Base-by-base conservation (phyloP, 306 rosid species). In the Calophaca sinica region DNA sequence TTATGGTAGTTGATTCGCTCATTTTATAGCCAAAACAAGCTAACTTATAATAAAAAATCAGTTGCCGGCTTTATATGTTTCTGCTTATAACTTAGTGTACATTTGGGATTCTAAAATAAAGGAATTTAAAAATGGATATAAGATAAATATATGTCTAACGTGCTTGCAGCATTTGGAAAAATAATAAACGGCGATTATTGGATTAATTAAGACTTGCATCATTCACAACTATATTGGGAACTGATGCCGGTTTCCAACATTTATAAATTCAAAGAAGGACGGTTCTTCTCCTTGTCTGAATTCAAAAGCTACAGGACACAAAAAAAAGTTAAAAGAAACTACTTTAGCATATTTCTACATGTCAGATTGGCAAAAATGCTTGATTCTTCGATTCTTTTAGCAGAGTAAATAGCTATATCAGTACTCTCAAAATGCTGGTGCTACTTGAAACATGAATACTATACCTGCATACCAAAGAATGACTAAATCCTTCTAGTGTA, bases 61-160 rank as follows among this genome's bases (percentile, higher is more conserved):
- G 50, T 33, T 62, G 85, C 92, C 90, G 82, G 86, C 87, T 46
- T 35, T 5, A 57, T 44, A 57, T 35, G 79, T 80, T 75, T 82
- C 78, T 79, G 80, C 42, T 62, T 81, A 38, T 70, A 78, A 57
- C 54, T 61, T 64, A 36, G 68, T 66, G 81, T 12, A 4, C 57
- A 57, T 70, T 66, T 69, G 41, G 68, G 66, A 86, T 74, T 50
- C 79, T 61, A 58, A 15, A 20, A 62, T 28, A 46, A 54, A 54
- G 48, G 60, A 73, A 1, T 20, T 20, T 20, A 20, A 20, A 20
- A 20, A 54, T 71, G 36, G 36, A 71, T 15, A 13, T 38, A 65
- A 36, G 15, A 46, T 20, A 20, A 20, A 20, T 20, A 20, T 55
- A 39, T 42, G 59, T 48, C 39, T 9, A 62, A 52, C 8, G 4